Evolutionary conservation across 192 early-diverging fungal genomes (phyloP).

Genomic region (Backusella liffmaniae): DNA sequence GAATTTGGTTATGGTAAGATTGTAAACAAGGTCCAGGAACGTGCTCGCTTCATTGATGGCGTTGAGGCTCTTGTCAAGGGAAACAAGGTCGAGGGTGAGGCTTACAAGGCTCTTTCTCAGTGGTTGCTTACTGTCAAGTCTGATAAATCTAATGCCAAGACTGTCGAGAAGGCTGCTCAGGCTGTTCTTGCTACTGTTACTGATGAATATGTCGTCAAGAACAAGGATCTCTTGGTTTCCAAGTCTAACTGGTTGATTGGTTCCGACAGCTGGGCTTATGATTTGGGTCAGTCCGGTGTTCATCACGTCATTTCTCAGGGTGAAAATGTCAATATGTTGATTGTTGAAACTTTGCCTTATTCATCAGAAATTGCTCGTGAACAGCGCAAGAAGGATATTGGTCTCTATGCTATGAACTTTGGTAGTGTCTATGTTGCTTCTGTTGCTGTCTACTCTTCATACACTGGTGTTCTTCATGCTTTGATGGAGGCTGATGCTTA

Average conservation of each 20-base stretch:
- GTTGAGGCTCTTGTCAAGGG: conserved; percentile 62
- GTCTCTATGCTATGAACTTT: conserved; percentile 95
- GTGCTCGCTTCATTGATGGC: conserved; percentile 59
- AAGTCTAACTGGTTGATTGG: conserved; percentile 89
- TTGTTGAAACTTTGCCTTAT: conserved; percentile 87
- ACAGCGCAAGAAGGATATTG: conserved; percentile 89
- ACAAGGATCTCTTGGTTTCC: conserved; percentile 48
- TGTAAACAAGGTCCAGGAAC: conserved; percentile 64
- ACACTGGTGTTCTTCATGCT: conserved; percentile 85
- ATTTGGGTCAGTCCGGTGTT: conserved; percentile 84
- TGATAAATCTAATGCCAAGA: conserved; percentile 28
- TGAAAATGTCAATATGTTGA: conserved; percentile 86
- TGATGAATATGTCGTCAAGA: conserved; percentile 25
- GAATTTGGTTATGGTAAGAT: conserved; percentile 88
- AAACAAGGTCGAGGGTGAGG: conserved; percentile 42
- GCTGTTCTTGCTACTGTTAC: conserved; percentile 2
- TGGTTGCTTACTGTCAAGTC: conserved; percentile 60
- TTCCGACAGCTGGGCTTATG: conserved; percentile 84
- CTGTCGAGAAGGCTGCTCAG: conserved; percentile 34
- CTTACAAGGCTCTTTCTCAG: conserved; percentile 54
- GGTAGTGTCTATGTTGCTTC: conserved; percentile 89
- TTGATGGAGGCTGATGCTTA: conserved; percentile 89
- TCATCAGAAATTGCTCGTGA: conserved; percentile 52
- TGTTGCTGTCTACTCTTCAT: conserved; percentile 82
- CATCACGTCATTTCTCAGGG: conserved; percentile 87